These are phyloP conservation scores for Escallonia rubra DNA, from an alignment of 129 eudicot species.

Conservation along the genomic window DNA sequence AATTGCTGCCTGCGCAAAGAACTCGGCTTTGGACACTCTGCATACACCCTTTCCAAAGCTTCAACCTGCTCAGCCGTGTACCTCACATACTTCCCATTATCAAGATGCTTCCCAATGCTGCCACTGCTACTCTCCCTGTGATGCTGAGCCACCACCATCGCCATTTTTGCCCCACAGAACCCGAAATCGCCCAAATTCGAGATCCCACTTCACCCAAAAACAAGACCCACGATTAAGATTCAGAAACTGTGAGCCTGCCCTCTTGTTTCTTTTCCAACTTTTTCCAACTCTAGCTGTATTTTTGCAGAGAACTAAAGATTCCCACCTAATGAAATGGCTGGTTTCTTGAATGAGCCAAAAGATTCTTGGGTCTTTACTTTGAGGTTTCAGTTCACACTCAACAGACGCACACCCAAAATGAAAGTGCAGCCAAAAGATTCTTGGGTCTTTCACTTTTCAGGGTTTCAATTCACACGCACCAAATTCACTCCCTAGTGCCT, in stretches of 20 bases:
- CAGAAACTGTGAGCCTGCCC: too few species aligned
- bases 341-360: slow-evolving; percentile 3
- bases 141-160: slow-evolving; percentile 67
- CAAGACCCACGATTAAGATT: too few species aligned
- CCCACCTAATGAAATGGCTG: too few species aligned
- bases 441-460: too few species aligned
- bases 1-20: slow-evolving; percentile 80
- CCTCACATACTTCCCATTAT: slow-evolving; percentile 77
- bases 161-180: slow-evolving; percentile 41
- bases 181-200: background rate
- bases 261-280: too few species aligned
- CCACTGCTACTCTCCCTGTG: slow-evolving; percentile 70
- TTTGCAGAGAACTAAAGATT: too few species aligned
- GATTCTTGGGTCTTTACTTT: slow-evolving; percentile 15
- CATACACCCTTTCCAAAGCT: slow-evolving; percentile 78
- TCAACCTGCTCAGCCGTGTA: slow-evolving; percentile 92
- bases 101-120: slow-evolving; percentile 65
- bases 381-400: slow-evolving; percentile 16
- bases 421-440: too few species aligned
- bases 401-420: background rate
- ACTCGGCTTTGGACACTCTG: slow-evolving; percentile 92
- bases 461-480: too few species aligned
- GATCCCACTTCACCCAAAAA: background rate
- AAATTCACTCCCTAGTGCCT: too few species aligned
- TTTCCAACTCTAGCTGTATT: too few species aligned